These are phyloP conservation scores for Pulveroboletus sp. DNA, from an alignment of 768 basidiomycete species.

Conservation along the genomic window DNA sequence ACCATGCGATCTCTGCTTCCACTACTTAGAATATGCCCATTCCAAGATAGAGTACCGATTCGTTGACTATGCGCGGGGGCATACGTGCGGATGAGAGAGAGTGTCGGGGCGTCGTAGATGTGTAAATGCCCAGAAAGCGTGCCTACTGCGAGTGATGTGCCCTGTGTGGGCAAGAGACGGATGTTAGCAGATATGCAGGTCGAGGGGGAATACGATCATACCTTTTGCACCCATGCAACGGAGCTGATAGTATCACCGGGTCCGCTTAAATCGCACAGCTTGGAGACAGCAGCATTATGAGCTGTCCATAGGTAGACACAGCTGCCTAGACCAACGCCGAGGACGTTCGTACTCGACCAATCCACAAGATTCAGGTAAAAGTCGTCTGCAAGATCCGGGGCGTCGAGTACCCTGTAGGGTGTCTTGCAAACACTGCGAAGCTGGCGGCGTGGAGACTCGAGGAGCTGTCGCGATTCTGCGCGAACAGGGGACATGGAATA, in stretches of 20 bases:
- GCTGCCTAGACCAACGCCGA: conserved; percentile 86
- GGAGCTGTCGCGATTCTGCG: conserved; percentile 71
- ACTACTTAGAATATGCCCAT: conserved; percentile 77
- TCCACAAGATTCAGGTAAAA: conserved; percentile 98
- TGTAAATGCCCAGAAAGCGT: conserved; percentile 86
- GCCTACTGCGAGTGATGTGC: conserved; percentile 87
- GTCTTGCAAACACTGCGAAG: conserved; percentile 87
- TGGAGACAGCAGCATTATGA: conserved; percentile 86
- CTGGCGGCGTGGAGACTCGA: conserved; percentile 79
- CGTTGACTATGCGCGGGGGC: conserved; percentile 80
- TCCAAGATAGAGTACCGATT: conserved; percentile 95
- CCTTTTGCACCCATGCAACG: conserved; percentile 88
- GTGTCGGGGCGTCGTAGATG: conserved; percentile 86
- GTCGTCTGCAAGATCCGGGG: conserved; percentile 95
- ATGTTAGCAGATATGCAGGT: not conserved
- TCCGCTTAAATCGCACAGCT: conserved; percentile 75
- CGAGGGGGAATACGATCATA: conserved; percentile 7
- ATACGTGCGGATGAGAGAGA: conserved; percentile 76
- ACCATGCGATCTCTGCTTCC: conserved; percentile 90
- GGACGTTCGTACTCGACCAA: conserved; percentile 93
- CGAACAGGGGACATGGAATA: conserved; percentile 91
- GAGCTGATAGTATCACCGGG: conserved; percentile 76
- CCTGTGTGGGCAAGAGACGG: conserved; percentile 34
- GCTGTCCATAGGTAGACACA: conserved; percentile 98
- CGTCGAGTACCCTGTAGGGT: conserved; percentile 94